A percentile compares a stretch with the other conserved stretches of the same genome.
These are phyloP conservation scores for Baorangia bicolor DNA, from an alignment of 768 basidiomycete species.

Conservation along the genomic window DNA sequence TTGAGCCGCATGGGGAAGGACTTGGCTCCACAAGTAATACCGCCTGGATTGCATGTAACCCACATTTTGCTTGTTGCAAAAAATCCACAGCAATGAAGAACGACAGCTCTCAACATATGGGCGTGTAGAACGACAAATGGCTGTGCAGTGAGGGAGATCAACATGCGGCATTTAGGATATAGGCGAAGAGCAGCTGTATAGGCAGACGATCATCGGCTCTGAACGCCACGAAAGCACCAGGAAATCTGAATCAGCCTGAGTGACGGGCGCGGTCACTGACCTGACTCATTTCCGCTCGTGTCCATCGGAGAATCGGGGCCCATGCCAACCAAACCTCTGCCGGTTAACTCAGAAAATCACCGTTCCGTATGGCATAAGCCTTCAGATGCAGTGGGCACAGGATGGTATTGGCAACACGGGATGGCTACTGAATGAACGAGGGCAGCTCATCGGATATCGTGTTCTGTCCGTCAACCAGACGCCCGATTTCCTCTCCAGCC, in stretches of 20 bases:
- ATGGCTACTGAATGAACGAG: slow-evolving; percentile 18
- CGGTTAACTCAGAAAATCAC: background rate
- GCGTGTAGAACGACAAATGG: background rate
- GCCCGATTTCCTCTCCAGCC: slow-evolving; percentile 28
- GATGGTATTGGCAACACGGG: background rate
- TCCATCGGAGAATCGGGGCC: background rate
- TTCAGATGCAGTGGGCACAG: slow-evolving; percentile 3
- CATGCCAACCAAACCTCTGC: background rate
- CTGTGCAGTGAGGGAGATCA: background rate
- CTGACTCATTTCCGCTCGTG: background rate
- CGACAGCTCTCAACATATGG: background rate
- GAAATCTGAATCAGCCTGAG: background rate
- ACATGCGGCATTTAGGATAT: background rate
- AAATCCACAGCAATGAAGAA: background rate
- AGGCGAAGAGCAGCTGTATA: background rate
- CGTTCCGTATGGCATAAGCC: background rate
- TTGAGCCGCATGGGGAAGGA: background rate
- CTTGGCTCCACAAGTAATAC: background rate
- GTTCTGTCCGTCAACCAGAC: slow-evolving; percentile 31
- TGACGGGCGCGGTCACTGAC: background rate
- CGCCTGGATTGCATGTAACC: background rate
- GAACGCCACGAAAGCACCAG: background rate
- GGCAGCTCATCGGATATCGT: slow-evolving; percentile 20
- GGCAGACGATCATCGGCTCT: background rate
- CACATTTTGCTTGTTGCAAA: background rate